Percentiles rank a stretch among this genome's conserved stretches.
phyloP scores from a whole-genome alignment of 176 grass and related monocot genomes.

The Hordeum marinum region DNA sequence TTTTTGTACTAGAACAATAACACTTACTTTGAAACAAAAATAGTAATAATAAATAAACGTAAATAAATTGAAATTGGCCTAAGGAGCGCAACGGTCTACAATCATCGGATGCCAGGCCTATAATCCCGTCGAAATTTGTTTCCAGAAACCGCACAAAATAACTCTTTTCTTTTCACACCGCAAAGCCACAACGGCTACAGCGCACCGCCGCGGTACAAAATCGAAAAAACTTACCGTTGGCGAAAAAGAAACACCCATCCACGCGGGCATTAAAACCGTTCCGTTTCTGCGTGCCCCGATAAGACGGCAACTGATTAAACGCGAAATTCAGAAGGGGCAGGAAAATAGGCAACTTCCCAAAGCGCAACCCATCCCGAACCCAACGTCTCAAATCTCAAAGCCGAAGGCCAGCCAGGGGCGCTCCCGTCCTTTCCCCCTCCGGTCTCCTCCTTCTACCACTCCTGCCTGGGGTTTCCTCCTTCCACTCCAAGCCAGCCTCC shows the following conservation, averaged over 20 bases:
- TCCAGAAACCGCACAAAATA: too few relatives aligned
- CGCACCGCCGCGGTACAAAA: not conserved
- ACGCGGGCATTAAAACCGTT: not conserved
- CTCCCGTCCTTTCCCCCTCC: conserved; percentile 15
- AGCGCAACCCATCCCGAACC: not conserved
- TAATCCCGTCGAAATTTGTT: too few relatives aligned
- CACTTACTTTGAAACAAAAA: too few relatives aligned
- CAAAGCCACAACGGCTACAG: not conserved
- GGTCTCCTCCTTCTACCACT: not conserved
- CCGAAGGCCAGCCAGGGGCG: conserved; percentile 16
- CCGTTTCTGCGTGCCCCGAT: not conserved
- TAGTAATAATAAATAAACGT: too few relatives aligned
- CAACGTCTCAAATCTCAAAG: conserved; percentile 25
- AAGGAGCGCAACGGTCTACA: too few relatives aligned
- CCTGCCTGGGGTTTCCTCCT: not conserved
- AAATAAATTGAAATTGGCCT: too few relatives aligned
- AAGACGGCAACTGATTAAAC: not conserved
- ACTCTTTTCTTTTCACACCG: too few relatives aligned
- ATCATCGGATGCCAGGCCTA: too few relatives aligned
- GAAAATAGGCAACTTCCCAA: not conserved
- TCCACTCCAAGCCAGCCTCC: not conserved
- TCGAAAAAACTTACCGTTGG: not conserved
- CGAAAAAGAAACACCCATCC: not conserved
- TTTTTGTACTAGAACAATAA: too few relatives aligned
- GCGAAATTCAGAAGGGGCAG: not conserved